phyloP scores from a whole-genome alignment of 1,284 basidiomycete species.

The Ustilago xerochloae region DNA sequence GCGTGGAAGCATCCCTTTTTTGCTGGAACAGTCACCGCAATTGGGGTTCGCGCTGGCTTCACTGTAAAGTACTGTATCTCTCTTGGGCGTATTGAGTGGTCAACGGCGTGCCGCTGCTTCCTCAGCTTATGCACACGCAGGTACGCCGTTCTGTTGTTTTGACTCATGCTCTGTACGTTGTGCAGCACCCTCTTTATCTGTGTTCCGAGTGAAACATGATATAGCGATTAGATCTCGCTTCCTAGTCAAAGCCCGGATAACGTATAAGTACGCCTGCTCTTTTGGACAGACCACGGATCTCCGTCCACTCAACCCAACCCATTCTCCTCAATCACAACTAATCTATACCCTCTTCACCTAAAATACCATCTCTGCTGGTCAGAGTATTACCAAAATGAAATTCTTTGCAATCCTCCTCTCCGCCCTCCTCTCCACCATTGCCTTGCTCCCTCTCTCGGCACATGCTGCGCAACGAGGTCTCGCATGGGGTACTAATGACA shows the following conservation, averaged over 20 bases:
- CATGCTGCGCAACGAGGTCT: constrained; percentile 48
- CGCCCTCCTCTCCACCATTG: constrained; percentile 13
- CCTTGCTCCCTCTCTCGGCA: constrained; percentile 15
- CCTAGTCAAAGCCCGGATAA: not conserved
- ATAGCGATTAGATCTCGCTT: too few species aligned
- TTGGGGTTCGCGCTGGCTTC: not conserved
- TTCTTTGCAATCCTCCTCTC: constrained; percentile 26
- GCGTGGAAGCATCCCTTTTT: not conserved
- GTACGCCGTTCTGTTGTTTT: not conserved
- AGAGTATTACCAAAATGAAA: constrained; percentile 44
- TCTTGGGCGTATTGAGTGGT: not conserved
- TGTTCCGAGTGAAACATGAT: too few species aligned
- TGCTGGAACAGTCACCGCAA: not conserved
- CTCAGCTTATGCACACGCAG: not conserved
- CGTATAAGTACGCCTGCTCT: constrained; percentile 30
- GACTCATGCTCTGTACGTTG: too few species aligned
- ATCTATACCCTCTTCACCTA: not conserved
- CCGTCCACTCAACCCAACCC: not conserved
- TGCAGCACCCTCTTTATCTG: too few species aligned
- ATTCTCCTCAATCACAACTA: not conserved
- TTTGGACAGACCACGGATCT: constrained; percentile 29
- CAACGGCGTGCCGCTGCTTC: not conserved
- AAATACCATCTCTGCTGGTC: constrained; percentile 20
- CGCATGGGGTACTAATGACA: constrained; percentile 60
- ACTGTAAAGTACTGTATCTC: too few species aligned